Percentiles rank a stretch among this genome's conserved stretches.
These are phyloP conservation scores for Diddensiella transvaalensis DNA, from an alignment of 805 yeast species.

Conservation along the genomic window DNA sequence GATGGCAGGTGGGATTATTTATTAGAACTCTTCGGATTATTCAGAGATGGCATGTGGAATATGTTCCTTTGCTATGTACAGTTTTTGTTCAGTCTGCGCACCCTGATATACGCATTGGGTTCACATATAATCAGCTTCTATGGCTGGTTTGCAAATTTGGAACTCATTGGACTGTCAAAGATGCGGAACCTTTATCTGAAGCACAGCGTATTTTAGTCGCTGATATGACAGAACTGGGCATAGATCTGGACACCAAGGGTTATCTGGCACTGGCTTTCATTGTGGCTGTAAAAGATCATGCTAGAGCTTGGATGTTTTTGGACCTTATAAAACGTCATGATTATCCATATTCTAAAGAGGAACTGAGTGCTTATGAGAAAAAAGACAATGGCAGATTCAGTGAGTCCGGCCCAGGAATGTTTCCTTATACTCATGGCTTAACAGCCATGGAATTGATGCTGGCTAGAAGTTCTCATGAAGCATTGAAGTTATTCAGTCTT, in stretches of 20 bases:
- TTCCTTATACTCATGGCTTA: slow-evolving; percentile 22
- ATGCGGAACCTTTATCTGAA: slow-evolving; percentile 20
- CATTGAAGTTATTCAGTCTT: slow-evolving; percentile 12
- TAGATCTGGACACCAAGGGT: slow-evolving; percentile 30
- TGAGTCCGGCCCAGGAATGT: slow-evolving; percentile 9
- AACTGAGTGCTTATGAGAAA: slow-evolving; percentile 12
- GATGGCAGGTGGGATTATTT: slow-evolving; percentile 22
- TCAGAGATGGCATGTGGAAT: slow-evolving; percentile 23
- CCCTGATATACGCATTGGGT: slow-evolving; percentile 1
- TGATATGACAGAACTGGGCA: slow-evolving; percentile 15
- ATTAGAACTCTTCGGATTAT: slow-evolving; percentile 22
- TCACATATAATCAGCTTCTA: slow-evolving; percentile 26
- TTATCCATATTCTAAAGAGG: slow-evolving; percentile 21
- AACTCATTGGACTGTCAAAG: slow-evolving; percentile 22
- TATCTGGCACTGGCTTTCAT: slow-evolving; percentile 28
- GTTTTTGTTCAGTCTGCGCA: slow-evolving; percentile 20
- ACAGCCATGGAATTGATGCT: slow-evolving; percentile 18
- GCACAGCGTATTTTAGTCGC: slow-evolving; percentile 27
- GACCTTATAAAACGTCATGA: slow-evolving; percentile 19
- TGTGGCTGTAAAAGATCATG: slow-evolving; percentile 12
- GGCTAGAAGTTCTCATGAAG: slow-evolving; percentile 15
- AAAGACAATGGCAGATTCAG: neutral
- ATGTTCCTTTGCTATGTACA: slow-evolving; percentile 26
- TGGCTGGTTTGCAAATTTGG: slow-evolving; percentile 31
- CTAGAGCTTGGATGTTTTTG: slow-evolving; percentile 12